Percentiles rank a stretch among this genome's conserved stretches.
These are phyloP conservation scores for Coemansia sp. DNA, from an alignment of 192 early-diverging fungal genomes.

Conservation along the genomic window DNA sequence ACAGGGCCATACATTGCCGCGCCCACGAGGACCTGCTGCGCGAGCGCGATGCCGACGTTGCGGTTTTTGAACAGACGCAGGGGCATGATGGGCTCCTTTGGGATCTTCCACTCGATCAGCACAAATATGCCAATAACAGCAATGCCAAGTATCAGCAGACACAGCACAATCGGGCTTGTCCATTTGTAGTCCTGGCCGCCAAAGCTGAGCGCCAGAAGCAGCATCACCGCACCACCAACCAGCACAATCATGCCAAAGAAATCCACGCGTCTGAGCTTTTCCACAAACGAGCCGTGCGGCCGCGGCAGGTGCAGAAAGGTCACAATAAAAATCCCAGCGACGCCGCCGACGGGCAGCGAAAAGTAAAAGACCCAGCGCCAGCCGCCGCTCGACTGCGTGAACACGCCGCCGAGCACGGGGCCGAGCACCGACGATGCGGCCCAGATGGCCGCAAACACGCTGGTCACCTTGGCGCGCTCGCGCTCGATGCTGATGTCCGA, in stretches of 20 bases:
- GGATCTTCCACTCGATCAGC: slow-evolving; percentile 52
- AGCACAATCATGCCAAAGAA: slow-evolving; percentile 59
- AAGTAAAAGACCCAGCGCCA: slow-evolving; percentile 62
- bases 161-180: slow-evolving; percentile 61
- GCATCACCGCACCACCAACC: slow-evolving; percentile 55
- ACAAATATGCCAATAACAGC: slow-evolving; percentile 55
- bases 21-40: slow-evolving; percentile 25
- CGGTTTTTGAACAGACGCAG: slow-evolving; percentile 56
- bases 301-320: slow-evolving; percentile 37
- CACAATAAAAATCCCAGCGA: slow-evolving; percentile 41
- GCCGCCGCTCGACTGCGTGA: slow-evolving; percentile 41
- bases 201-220: slow-evolving; percentile 69
- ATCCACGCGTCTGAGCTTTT: slow-evolving; percentile 64
- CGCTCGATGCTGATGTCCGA: slow-evolving; percentile 61
- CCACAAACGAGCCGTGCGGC: slow-evolving; percentile 23
- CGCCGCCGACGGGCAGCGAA: slow-evolving; percentile 44
- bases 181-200: slow-evolving; percentile 74
- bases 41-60: slow-evolving; percentile 24
- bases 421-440: slow-evolving; percentile 57
- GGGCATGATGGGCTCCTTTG: slow-evolving; percentile 65
- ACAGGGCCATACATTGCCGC: slow-evolving; percentile 54
- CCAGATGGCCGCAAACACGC: slow-evolving; percentile 57
- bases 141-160: slow-evolving; percentile 51
- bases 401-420: slow-evolving; percentile 59
- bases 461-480: slow-evolving; percentile 61